Evolutionary conservation across 2,329 filamentous ascomycete genomes (phyloP).

Genomic region (Metarhizium anisopliae): DNA sequence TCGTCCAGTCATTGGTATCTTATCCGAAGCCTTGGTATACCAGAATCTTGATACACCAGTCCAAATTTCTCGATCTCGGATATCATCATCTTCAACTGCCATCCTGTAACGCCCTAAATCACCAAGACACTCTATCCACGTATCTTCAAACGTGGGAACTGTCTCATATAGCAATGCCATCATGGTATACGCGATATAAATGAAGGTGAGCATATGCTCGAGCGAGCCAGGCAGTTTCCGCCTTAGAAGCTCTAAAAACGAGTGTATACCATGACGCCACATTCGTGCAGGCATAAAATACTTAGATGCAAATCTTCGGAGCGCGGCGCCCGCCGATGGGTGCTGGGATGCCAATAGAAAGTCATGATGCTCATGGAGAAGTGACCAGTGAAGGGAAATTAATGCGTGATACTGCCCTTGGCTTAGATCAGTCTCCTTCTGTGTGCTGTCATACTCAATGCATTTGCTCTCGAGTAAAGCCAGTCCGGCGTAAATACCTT

Average conservation of each 20-base stretch:
- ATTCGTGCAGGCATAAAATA: constrained; percentile 89
- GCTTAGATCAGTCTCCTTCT: constrained; percentile 36
- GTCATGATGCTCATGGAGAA: constrained; percentile 71
- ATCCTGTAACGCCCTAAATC: constrained; percentile 78
- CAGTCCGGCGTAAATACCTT: constrained; percentile 73
- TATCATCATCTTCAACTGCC: constrained; percentile 73
- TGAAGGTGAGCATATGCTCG: constrained; percentile 86
- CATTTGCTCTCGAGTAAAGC: constrained; percentile 84
- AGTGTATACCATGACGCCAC: constrained; percentile 90
- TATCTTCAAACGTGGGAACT: constrained; percentile 72
- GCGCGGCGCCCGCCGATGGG: constrained; percentile 66
- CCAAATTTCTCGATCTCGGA: constrained; percentile 71
- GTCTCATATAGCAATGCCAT: constrained; percentile 90
- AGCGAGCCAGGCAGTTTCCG: constrained; percentile 66
- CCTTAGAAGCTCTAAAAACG: constrained; percentile 68
- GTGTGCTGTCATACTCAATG: constrained; percentile 68
- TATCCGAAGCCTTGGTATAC: constrained; percentile 77
- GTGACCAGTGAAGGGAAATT: constrained; percentile 52
- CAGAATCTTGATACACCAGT: constrained; percentile 69
- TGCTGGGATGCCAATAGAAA: constrained; percentile 85
- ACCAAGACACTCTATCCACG: constrained; percentile 89
- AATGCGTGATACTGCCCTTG: constrained; percentile 76
- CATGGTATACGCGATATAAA: constrained; percentile 84
- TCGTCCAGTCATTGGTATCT: constrained; percentile 63
- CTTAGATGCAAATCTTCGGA: constrained; percentile 63